Percentiles rank a stretch among this genome's conserved stretches.
phyloP scores from a whole-genome alignment of 2,329 filamentous ascomycete species.

The Aureobasidium sp. region DNA sequence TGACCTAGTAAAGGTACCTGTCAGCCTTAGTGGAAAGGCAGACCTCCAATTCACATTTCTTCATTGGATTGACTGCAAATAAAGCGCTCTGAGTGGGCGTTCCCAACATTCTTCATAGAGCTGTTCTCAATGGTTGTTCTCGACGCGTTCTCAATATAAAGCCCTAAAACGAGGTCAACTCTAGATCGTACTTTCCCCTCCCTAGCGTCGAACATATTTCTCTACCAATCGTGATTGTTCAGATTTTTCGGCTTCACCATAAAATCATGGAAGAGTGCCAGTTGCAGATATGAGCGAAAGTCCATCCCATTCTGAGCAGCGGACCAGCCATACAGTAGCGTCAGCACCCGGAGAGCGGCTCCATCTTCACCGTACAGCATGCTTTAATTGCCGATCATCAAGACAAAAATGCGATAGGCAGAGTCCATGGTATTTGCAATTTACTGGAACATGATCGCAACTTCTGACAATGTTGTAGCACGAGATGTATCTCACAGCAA shows the following conservation, averaged over 20 bases:
- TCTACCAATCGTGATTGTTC: background rate
- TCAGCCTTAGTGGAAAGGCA: no score
- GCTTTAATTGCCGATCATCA: background rate
- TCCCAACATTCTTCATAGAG: background rate
- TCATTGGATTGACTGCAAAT: no score
- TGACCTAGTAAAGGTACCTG: background rate
- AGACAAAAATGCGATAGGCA: background rate
- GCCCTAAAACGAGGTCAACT: background rate
- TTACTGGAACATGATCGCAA: background rate
- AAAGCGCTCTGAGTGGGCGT: background rate
- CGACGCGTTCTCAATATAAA: background rate
- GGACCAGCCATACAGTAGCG: background rate
- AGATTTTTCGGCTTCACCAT: no score
- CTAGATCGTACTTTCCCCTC: background rate
- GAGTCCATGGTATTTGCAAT: background rate
- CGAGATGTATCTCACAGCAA: background rate
- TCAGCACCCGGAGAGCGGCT: background rate
- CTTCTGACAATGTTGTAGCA: background rate
- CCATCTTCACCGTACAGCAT: background rate
- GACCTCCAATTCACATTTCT: background rate
- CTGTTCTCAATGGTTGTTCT: background rate
- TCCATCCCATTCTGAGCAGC: background rate
- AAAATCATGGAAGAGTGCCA: background rate
- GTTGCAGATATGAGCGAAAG: background rate
- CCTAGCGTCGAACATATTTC: background rate